phyloP scores from a whole-genome alignment of 441 rosid genomes.

The Populus trichocarpa region DNA sequence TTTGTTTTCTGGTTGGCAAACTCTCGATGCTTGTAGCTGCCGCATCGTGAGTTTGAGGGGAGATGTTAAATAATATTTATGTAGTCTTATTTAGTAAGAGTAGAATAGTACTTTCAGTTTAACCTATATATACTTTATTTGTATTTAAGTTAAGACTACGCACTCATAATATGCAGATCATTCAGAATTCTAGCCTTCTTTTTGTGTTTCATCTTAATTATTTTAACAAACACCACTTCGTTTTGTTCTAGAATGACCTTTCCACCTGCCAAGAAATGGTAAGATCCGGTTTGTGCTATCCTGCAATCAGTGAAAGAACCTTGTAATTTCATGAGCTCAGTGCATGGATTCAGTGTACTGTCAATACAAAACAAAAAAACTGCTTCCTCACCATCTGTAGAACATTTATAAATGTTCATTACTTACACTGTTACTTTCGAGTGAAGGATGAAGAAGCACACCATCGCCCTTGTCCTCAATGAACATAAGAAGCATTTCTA shows the following conservation, averaged over 20 bases:
- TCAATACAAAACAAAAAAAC: not conserved
- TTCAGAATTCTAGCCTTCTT: no score
- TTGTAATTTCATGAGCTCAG: not conserved
- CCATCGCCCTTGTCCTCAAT: conserved; percentile 64
- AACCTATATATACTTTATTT: no score
- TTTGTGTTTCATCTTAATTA: no score
- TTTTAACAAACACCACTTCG: conserved; percentile 89
- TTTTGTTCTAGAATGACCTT: conserved; percentile 74
- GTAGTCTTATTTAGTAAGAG: no score
- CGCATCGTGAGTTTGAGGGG: no score
- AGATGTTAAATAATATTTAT: no score
- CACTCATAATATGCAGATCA: no score
- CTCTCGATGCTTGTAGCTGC: no score
- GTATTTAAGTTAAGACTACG: no score
- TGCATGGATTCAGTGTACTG: not conserved
- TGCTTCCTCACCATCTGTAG: not conserved
- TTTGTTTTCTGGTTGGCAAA: no score
- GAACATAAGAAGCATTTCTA: conserved; percentile 80
- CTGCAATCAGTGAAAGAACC: conserved; percentile 34
- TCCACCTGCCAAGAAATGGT: conserved; percentile 87
- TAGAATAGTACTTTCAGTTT: no score
- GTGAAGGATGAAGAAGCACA: conserved; percentile 44
- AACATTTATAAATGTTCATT: not conserved
- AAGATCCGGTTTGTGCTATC: conserved; percentile 37
- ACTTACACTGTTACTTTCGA: conserved; percentile 41